phyloP scores from a whole-genome alignment of 2,329 filamentous ascomycete genomes.

The Paraphaeosphaeria sporulosa region DNA sequence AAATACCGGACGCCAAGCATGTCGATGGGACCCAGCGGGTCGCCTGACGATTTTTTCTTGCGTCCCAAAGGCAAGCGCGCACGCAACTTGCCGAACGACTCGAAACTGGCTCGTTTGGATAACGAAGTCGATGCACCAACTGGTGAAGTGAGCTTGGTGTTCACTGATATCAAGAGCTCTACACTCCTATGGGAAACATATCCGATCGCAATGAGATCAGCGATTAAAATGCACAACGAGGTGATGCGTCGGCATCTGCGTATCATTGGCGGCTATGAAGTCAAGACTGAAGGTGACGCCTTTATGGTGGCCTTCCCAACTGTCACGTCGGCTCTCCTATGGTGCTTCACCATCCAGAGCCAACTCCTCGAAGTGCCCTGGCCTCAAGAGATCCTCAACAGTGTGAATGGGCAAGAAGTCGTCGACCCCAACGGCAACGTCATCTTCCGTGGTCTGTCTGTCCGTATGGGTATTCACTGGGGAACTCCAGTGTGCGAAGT shows the following conservation, averaged over 20 bases:
- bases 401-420: constrained; percentile 81
- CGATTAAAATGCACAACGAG: constrained; percentile 97
- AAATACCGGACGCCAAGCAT: constrained; percentile 81
- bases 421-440: constrained; percentile 84
- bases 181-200: constrained; percentile 96
- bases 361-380: constrained; percentile 87
- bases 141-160: constrained; percentile 90
- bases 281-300: constrained; percentile 99
- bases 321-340: constrained; percentile 90
- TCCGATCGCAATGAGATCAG: constrained; percentile 92
- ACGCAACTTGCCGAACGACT: constrained; percentile 73
- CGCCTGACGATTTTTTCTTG: constrained; percentile 74
- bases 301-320: constrained; percentile 99
- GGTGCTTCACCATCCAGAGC: constrained; percentile 95
- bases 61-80: constrained; percentile 68
- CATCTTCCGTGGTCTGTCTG: constrained; percentile 93
- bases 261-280: constrained; percentile 95
- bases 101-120: constrained; percentile 83
- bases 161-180: constrained; percentile 99
- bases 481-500: constrained; percentile 93
- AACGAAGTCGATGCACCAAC: constrained; percentile 90
- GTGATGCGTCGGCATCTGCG: constrained; percentile 93
- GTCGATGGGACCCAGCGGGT: constrained; percentile 79
- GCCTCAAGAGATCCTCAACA: constrained; percentile 91
- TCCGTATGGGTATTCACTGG: constrained; percentile 97